phyloP scores from a whole-genome alignment of 2,329 filamentous ascomycete genomes.

The Fusarium sororula region DNA sequence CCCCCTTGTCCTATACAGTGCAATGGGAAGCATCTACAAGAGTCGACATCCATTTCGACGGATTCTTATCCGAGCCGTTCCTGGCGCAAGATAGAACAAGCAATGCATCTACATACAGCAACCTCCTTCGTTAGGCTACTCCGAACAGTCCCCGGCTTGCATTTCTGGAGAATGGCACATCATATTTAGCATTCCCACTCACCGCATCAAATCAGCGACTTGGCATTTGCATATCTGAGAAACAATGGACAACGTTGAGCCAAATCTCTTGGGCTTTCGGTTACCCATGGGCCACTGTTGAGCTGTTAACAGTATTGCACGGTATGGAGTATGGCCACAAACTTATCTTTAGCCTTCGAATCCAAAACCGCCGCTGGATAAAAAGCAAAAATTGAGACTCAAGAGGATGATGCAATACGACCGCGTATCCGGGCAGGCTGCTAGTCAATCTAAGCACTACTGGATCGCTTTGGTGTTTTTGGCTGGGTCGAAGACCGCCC shows the following conservation, averaged over 20 bases:
- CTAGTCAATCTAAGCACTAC: slow-evolving; percentile 27
- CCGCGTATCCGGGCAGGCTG: slow-evolving; percentile 27
- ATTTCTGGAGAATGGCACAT: slow-evolving; percentile 36
- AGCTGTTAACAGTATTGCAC: slow-evolving; percentile 6
- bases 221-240: slow-evolving; percentile 17
- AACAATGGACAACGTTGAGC: slow-evolving; percentile 6
- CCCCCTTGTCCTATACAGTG: not conserved
- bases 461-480: slow-evolving; percentile 32
- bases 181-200: slow-evolving; percentile 16
- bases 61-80: slow-evolving; percentile 19
- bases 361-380: slow-evolving; percentile 19
- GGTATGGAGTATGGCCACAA: not conserved
- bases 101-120: not conserved
- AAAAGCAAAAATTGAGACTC: slow-evolving; percentile 30
- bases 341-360: slow-evolving; percentile 16
- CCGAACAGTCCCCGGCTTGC: slow-evolving; percentile 22
- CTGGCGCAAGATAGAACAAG: not conserved
- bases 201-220: slow-evolving; percentile 33
- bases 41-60: slow-evolving; percentile 27
- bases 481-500: slow-evolving; percentile 29
- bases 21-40: slow-evolving; percentile 2
- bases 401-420: slow-evolving; percentile 38
- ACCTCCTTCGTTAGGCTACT: slow-evolving; percentile 10
- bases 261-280: slow-evolving; percentile 3
- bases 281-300: not conserved